These are phyloP conservation scores for Backusella circina DNA, from an alignment of 192 early-diverging fungal genomes.

Conservation along the genomic window DNA sequence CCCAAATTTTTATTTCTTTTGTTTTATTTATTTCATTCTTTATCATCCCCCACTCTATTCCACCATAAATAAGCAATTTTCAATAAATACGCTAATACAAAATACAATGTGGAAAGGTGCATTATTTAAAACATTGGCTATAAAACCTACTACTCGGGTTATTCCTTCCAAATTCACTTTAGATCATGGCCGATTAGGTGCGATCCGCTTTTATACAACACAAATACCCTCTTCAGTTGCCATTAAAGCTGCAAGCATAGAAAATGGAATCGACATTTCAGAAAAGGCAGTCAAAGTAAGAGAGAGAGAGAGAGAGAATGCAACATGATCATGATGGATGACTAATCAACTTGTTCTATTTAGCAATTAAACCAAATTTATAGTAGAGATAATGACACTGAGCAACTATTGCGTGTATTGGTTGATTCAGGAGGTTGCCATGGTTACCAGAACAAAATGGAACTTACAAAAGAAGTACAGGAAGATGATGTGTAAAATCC, in stretches of 20 bases:
- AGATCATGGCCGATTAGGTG: not conserved
- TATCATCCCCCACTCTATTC: not conserved
- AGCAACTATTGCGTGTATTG: conserved; percentile 59
- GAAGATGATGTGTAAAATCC: conserved; percentile 62
- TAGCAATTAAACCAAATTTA: conserved; percentile 55
- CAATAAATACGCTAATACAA: not conserved
- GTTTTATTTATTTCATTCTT: not conserved
- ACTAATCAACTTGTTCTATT: not conserved
- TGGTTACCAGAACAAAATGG: conserved; percentile 81
- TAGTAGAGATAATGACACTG: conserved; percentile 39
- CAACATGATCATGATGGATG: not conserved
- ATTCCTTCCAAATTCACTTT: not conserved
- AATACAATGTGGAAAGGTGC: not conserved
- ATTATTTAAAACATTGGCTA: not conserved
- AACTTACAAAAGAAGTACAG: conserved; percentile 61
- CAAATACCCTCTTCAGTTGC: not conserved
- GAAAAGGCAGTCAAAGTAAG: conserved; percentile 48
- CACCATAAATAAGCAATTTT: not conserved
- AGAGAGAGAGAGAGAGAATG: not conserved
- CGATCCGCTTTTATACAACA: conserved; percentile 1
- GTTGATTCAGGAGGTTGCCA: conserved; percentile 89
- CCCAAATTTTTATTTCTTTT: not conserved
- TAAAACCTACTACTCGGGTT: not conserved
- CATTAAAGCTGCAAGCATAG: conserved; percentile 7
- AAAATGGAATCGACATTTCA: conserved; percentile 39